phyloP scores from a whole-genome alignment of 805 yeast genomes.

The Spathaspora gorwiae region DNA sequence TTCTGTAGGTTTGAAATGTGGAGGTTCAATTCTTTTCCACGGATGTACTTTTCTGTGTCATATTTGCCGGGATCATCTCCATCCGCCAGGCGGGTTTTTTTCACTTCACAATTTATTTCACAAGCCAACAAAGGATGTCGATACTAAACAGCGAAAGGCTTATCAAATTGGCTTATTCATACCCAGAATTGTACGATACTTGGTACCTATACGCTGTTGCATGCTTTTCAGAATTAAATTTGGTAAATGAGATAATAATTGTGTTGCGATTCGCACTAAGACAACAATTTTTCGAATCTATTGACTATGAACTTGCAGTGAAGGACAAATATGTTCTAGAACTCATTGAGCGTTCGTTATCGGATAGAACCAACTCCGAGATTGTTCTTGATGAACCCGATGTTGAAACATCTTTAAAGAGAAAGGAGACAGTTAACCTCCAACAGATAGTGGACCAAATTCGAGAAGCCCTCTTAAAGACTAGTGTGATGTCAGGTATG shows the following conservation, averaged over 20 bases:
- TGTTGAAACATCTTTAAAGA: slow-evolving; percentile 15
- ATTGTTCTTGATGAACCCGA: slow-evolving; percentile 11
- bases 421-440: slow-evolving; percentile 6
- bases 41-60: too few species aligned
- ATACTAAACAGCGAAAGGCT: slow-evolving; percentile 48
- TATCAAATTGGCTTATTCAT: slow-evolving; percentile 39
- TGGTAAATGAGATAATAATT: slow-evolving; percentile 68
- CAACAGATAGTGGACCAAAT: slow-evolving; percentile 45
- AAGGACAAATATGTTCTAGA: slow-evolving; percentile 23
- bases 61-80: too few species aligned
- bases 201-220: slow-evolving; percentile 80
- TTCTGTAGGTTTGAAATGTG: too few species aligned
- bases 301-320: slow-evolving; percentile 16
- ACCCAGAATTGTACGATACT: slow-evolving; percentile 45
- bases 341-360: slow-evolving; percentile 27
- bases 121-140: neutral
- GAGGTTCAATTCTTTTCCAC: too few species aligned
- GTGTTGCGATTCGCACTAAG: slow-evolving; percentile 60
- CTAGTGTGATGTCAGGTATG: slow-evolving; percentile 71
- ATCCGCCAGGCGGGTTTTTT: neutral
- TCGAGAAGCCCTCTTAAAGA: slow-evolving; percentile 70
- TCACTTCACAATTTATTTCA: neutral
- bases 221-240: slow-evolving; percentile 70
- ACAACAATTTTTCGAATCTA: slow-evolving; percentile 28
- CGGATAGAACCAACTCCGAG: slow-evolving; percentile 1